Conservation (phyloP, 179 eudicot genomes). For the Vitellaria paradoxa region DNA sequence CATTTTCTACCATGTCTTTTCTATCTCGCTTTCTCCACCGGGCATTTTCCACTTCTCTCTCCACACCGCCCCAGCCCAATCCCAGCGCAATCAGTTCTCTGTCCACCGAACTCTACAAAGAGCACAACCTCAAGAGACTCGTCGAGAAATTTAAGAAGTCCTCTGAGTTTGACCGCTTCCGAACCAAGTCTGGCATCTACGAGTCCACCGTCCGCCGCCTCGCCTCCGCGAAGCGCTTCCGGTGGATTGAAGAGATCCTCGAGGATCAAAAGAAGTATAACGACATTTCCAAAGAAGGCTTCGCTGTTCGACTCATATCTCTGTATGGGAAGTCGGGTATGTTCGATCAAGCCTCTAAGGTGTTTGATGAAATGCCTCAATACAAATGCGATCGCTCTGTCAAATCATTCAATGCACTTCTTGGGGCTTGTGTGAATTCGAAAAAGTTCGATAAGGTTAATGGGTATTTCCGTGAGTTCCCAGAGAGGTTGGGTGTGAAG, state of each 20-base stretch:
- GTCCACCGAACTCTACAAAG: conserved; percentile 29
- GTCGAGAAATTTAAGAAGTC: conserved; percentile 31
- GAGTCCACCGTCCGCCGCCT: conserved; percentile 49
- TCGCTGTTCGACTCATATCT: conserved; percentile 38
- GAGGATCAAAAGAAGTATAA: conserved; percentile 54
- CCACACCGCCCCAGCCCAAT: conserved; percentile 1
- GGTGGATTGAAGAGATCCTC: conserved; percentile 52
- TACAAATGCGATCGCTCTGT: conserved; percentile 42
- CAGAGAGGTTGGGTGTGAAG: conserved; percentile 32
- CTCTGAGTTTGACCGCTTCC: conserved; percentile 26
- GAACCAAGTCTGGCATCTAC: conserved; percentile 36
- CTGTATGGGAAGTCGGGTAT: conserved; percentile 62
- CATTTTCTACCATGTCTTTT: conserved; percentile 23
- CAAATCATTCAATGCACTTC: conserved; percentile 53
- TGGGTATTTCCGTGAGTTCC: conserved; percentile 41
- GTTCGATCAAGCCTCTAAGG: conserved; percentile 55
- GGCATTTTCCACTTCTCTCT: conserved; percentile 17
- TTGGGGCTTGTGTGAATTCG: conserved; percentile 47
- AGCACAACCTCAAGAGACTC: conserved; percentile 27
- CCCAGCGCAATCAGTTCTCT: conserved; percentile 16
- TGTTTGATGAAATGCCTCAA: conserved; percentile 74
- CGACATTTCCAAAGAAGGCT: conserved; percentile 45
- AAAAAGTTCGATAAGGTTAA: conserved; percentile 37
- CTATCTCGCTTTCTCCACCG: conserved; percentile 24
- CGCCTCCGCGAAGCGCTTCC: conserved; percentile 37